These are phyloP conservation scores for Trichomonas vaginalis DNA, from an alignment of 208 protist genomes.

Conservation along the genomic window DNA sequence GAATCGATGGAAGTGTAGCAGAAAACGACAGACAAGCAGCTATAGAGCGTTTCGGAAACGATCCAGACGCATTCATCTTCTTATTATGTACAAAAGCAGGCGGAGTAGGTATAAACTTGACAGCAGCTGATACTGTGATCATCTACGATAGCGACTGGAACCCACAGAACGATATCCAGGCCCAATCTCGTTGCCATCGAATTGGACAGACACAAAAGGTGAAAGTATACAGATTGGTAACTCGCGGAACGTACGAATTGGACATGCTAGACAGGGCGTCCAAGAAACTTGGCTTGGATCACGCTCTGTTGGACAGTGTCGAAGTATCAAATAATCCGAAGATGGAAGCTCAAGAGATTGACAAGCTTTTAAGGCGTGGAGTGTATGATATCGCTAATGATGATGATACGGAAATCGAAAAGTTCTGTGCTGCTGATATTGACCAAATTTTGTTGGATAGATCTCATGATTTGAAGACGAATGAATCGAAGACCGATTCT, in stretches of 20 bases:
- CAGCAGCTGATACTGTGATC: conserved; percentile 54
- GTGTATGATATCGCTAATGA: conserved; percentile 18
- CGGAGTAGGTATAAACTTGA: conserved; percentile 57
- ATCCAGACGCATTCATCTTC: conserved; percentile 44
- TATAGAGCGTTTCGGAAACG: conserved; percentile 27
- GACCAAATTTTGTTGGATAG: neutral
- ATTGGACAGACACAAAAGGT: conserved; percentile 46
- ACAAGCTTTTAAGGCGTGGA: conserved; percentile 13
- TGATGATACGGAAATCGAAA: neutral
- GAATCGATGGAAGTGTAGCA: conserved; percentile 36
- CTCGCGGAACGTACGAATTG: conserved; percentile 25
- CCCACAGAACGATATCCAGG: conserved; percentile 64
- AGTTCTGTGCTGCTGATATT: neutral
- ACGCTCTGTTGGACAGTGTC: conserved; percentile 44
- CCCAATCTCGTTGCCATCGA: conserved; percentile 46
- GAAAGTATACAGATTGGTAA: conserved; percentile 37
- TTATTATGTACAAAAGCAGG: conserved; percentile 53
- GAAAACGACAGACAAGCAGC: conserved; percentile 25
- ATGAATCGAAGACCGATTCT: neutral
- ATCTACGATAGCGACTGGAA: no score
- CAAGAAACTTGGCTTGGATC: conserved; percentile 62
- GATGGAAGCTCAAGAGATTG: conserved; percentile 7
- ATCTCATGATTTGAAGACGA: neutral
- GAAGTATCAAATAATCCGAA: neutral
- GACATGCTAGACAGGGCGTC: conserved; percentile 61